Base-by-base conservation (phyloP, 2,329 filamentous ascomycete genomes). In the Rhinocladiella mackenziei region DNA sequence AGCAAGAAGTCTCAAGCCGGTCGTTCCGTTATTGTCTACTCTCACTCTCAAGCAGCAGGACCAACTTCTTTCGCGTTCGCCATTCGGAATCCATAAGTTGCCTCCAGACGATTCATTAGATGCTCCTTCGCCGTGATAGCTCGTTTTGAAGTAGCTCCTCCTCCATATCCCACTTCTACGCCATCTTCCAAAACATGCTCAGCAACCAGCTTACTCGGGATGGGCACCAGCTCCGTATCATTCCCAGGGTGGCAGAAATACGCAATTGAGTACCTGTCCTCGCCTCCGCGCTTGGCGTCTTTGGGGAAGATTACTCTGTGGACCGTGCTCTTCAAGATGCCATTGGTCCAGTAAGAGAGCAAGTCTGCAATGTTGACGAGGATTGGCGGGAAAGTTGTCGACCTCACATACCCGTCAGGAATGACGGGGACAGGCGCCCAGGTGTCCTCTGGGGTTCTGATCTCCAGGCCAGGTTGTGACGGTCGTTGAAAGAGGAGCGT, bases 311-410 rank as follows among this genome's bases (percentile, higher is more conserved):
- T 80, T 20, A 97, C 92, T 8, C 91, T 74, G 62, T 97, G 92
- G 4, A 96, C 80, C 0, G 91, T 96, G 56, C 83, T 89, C 57
- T 88, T 84, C 51, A 97, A 74, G 34, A 96, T 66, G 0, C 89
- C 89, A 53, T 85, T 84, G 1, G 92, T 97, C 91, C 91, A 97
- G 64, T 94, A 92, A 23, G 80, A 84, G 10, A 86, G 67, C 23
- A 85, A 56, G 59, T 86, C 83, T 0, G 81, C 83, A n/a, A 86
- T 84, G 50, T 84, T 84, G 10, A 84, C 75, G 2, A 83, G 61
- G n/a, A 79, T 87, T 1, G 84, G 89, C n/a, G 79, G 83, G 29
- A 71, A 76, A 6, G 70, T 69, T 56, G 81, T 41, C 5, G 45
- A 46, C 5, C 18, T 23, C 4, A 4, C 78, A 33, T 56, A 58